Conservation (phyloP, 148 eudicot species). For the Polygonum aviculare region DNA sequence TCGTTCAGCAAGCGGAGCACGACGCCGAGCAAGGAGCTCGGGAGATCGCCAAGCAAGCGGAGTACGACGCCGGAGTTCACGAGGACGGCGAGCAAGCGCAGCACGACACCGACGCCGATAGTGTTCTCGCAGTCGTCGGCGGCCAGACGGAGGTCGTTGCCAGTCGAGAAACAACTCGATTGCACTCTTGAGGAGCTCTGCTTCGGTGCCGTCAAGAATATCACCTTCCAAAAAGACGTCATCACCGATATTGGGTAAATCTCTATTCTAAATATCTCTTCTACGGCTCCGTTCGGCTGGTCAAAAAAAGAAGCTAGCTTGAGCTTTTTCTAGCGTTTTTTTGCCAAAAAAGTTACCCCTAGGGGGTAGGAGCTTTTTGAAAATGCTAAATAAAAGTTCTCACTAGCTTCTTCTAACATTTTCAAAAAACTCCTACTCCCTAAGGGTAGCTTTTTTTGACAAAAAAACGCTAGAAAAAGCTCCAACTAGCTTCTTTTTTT, state of each 20-base stretch:
- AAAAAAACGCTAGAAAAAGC: too few relatives aligned
- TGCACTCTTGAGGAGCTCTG: conserved; percentile 79
- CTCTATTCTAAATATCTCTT: too few relatives aligned
- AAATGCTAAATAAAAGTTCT: too few relatives aligned
- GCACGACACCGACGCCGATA: conserved; percentile 61
- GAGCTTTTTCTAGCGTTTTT: too few relatives aligned
- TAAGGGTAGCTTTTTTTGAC: too few relatives aligned
- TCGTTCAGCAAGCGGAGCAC: conserved; percentile 27
- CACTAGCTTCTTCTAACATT: too few relatives aligned
- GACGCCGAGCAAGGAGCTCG: conserved; percentile 27
- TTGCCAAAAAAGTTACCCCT: too few relatives aligned
- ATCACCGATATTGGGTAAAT: conserved; percentile 52
- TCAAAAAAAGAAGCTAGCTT: too few relatives aligned
- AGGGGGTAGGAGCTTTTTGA: too few relatives aligned
- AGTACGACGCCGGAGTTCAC: conserved; percentile 30
- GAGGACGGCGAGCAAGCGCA: conserved; percentile 19
- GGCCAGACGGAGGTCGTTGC: conserved; percentile 34
- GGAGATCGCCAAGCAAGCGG: conserved; percentile 18
- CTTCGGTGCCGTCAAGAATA: conserved; percentile 55
- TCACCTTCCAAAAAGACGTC: conserved; percentile 48
- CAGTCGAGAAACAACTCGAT: conserved; percentile 49
- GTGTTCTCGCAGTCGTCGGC: conserved; percentile 48
- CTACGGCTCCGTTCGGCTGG: too few relatives aligned
- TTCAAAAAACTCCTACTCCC: too few relatives aligned
- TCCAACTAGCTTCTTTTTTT: too few relatives aligned